phyloP scores from a whole-genome alignment of 164 flowering plant species.

The Platanus orientalis region DNA sequence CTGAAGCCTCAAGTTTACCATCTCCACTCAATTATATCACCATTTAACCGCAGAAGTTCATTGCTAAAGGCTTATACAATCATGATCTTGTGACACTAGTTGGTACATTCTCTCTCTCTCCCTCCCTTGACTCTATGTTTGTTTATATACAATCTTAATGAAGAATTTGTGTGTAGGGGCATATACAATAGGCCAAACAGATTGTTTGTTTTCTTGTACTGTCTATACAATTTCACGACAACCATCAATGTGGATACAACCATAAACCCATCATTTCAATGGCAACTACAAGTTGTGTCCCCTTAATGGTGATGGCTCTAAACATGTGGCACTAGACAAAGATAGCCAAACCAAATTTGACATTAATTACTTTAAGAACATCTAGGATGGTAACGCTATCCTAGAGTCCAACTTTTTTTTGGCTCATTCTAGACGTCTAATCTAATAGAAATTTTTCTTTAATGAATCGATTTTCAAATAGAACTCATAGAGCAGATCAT shows the following conservation, averaged over 20 bases:
- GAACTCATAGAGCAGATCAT: too few relatives aligned
- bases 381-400: conserved; percentile 55
- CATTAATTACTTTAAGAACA: conserved; percentile 53
- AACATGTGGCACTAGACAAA: conserved; percentile 51
- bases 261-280: conserved; percentile 35
- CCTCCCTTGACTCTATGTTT: neutral
- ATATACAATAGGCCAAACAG: conserved; percentile 73
- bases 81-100: conserved; percentile 75
- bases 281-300: conserved; percentile 46
- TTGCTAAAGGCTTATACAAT: conserved; percentile 58
- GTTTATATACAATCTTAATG: neutral
- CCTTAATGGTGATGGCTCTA: conserved; percentile 43
- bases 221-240: conserved; percentile 66
- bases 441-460: too few relatives aligned
- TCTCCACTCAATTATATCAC: conserved; percentile 49
- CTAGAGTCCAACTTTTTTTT: too few relatives aligned
- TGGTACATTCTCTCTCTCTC: conserved; percentile 32
- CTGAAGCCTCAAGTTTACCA: conserved; percentile 54
- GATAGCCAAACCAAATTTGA: conserved; percentile 53
- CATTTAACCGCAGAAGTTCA: conserved; percentile 57
- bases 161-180: conserved; percentile 40
- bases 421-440: too few relatives aligned
- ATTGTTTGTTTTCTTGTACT: conserved; percentile 56
- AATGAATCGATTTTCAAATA: too few relatives aligned
- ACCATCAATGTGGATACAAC: conserved; percentile 66